phyloP scores from a whole-genome alignment of 331 rosid genomes.

The Dryas integrifolia region DNA sequence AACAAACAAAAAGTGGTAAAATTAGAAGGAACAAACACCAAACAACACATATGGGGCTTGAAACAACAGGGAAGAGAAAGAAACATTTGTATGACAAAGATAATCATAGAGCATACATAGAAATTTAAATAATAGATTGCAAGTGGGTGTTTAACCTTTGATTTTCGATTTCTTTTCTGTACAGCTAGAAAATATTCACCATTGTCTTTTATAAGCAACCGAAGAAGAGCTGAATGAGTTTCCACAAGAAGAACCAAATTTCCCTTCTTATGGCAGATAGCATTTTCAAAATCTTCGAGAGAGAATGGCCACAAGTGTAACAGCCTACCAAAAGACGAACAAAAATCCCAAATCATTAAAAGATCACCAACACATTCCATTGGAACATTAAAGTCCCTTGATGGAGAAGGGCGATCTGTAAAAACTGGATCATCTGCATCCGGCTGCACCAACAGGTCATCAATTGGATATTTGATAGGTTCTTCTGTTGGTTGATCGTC shows the following conservation, averaged over 20 bases:
- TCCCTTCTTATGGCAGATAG: constrained; percentile 76
- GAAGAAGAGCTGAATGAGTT: constrained; percentile 77
- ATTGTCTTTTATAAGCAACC: constrained; percentile 65
- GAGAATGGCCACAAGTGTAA: constrained; percentile 73
- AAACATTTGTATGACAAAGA: background rate
- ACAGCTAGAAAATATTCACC: constrained; percentile 48
- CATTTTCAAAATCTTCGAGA: constrained; percentile 82
- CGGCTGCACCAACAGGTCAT: constrained; percentile 81
- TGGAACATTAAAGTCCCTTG: constrained; percentile 69
- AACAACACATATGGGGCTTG: background rate
- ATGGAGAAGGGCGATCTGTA: constrained; percentile 66
- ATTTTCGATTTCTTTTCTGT: constrained; percentile 50
- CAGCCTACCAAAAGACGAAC: constrained; percentile 63
- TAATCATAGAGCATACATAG: background rate
- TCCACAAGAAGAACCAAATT: constrained; percentile 77
- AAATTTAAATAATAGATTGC: background rate
- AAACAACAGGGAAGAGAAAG: constrained; percentile 6
- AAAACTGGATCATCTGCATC: constrained; percentile 73
- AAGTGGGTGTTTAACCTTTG: constrained; percentile 47
- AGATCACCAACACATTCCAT: constrained; percentile 75
- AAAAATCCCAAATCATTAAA: constrained; percentile 91
- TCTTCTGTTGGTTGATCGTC: constrained; percentile 41
- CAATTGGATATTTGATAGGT: constrained; percentile 80
- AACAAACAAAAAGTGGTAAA: constrained; percentile 1
- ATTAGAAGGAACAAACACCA: background rate